Percentiles rank a stretch among this genome's conserved stretches.
Conservation (phyloP, 1,139 yeast species). For the Hemisphaericaspora subhashii region DNA sequence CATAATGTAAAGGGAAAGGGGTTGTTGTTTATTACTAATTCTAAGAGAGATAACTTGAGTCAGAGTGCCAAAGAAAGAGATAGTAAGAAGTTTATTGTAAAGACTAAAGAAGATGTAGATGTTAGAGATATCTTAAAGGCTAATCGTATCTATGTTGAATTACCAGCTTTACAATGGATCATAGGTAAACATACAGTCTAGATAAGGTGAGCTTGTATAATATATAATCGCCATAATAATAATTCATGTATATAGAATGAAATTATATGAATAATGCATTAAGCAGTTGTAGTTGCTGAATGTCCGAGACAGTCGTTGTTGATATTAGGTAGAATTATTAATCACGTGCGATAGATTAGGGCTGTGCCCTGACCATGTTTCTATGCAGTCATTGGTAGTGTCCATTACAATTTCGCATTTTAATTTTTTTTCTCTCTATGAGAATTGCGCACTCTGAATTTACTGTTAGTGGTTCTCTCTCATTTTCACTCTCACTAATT, state of each 20-base stretch:
- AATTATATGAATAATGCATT: background rate
- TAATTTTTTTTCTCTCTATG: background rate
- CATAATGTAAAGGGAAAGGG: constrained; percentile 57
- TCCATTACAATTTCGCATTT: constrained; percentile 1
- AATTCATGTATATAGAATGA: constrained; percentile 13
- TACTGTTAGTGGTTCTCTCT: background rate
- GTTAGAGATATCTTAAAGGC: constrained; percentile 86
- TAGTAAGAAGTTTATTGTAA: constrained; percentile 57
- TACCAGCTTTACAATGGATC: constrained; percentile 66
- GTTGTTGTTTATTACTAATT: constrained; percentile 66
- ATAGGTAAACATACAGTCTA: constrained; percentile 30
- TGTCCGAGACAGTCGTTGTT: background rate
- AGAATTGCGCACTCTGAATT: no score
- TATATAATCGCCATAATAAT: constrained; percentile 1
- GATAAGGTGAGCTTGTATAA: background rate
- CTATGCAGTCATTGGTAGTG: constrained; percentile 9
- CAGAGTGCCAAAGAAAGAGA: constrained; percentile 12
- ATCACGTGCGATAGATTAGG: constrained; percentile 16
- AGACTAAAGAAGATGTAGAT: constrained; percentile 76
- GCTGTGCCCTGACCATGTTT: constrained; percentile 17
- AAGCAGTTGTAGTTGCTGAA: no score
- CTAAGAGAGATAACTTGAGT: constrained; percentile 48
- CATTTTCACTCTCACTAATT: background rate
- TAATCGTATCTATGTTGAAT: constrained; percentile 72
- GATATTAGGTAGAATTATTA: background rate